phyloP scores from a whole-genome alignment of 2,329 filamentous ascomycete genomes.

The Pseudocercospora fuligena region DNA sequence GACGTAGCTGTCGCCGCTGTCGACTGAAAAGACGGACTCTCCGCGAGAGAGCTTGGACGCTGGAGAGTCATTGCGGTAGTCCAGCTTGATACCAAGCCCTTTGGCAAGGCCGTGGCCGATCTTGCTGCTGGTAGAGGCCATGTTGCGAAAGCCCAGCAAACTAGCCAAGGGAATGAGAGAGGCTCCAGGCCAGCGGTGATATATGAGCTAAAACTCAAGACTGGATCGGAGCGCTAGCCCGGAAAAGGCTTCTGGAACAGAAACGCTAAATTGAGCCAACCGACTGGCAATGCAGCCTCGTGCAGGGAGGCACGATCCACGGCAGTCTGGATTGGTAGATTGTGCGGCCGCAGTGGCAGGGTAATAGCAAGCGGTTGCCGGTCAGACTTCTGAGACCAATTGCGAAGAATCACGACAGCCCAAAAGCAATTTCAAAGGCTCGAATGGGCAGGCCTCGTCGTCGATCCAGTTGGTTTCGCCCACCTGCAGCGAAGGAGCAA shows the following conservation, averaged over 20 bases:
- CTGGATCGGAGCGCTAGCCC: conserved; percentile 11
- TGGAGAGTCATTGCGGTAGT: conserved; percentile 65
- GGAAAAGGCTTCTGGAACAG: conserved; percentile 7
- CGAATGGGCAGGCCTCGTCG: not conserved
- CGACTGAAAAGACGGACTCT: conserved; percentile 77
- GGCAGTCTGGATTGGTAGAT: conserved; percentile 9
- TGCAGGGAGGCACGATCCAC: conserved; percentile 15
- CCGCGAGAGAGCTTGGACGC: conserved; percentile 67
- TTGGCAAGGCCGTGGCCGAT: conserved; percentile 77
- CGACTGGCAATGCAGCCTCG: conserved; percentile 15
- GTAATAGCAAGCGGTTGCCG: conserved; percentile 8
- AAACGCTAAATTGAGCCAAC: conserved; percentile 11
- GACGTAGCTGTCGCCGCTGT: conserved; percentile 76
- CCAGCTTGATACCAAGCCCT: conserved; percentile 78
- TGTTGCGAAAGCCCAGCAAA: conserved; percentile 16
- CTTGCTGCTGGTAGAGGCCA: conserved; percentile 54
- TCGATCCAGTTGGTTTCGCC: not conserved
- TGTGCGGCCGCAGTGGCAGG: not conserved
- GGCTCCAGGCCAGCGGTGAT: not conserved
- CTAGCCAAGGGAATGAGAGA: not conserved
- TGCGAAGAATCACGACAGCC: conserved; percentile 26
- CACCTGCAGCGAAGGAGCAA: not conserved
- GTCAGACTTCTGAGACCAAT: conserved; percentile 4
- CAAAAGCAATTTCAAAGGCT: conserved; percentile 9
- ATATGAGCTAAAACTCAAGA: not conserved